These are phyloP conservation scores for Geranium brycei DNA, from an alignment of 345 rosid species.

Conservation along the genomic window DNA sequence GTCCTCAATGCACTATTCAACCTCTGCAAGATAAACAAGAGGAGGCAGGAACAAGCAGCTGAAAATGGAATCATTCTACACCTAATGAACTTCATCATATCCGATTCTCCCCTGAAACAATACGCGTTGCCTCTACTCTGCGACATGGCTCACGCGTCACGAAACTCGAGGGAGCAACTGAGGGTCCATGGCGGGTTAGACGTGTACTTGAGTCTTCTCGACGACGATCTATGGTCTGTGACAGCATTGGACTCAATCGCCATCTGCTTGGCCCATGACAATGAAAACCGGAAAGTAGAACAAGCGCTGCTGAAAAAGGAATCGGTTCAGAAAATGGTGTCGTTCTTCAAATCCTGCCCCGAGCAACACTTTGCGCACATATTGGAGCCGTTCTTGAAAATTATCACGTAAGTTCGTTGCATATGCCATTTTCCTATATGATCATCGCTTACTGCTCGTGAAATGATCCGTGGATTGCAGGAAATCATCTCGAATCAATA, in stretches of 20 bases:
- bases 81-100: conserved; percentile 71
- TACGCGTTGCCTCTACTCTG: conserved; percentile 84
- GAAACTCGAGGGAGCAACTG: conserved; percentile 90
- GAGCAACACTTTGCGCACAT: conserved; percentile 91
- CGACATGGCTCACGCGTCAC: conserved; percentile 99
- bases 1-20: conserved; percentile 92
- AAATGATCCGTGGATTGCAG: conserved; percentile 26
- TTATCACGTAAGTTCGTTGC: conserved; percentile 55
- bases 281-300: conserved; percentile 89
- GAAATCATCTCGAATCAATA: conserved; percentile 86
- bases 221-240: conserved; percentile 78
- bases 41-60: conserved; percentile 99
- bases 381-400: conserved; percentile 97
- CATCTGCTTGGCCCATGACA: conserved; percentile 94
- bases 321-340: conserved; percentile 73
- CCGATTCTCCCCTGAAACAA: conserved; percentile 68
- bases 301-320: conserved; percentile 84
- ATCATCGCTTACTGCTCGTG: background rate
- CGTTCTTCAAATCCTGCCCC: conserved; percentile 86
- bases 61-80: conserved; percentile 99
- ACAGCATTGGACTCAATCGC: conserved; percentile 93
- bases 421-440: background rate
- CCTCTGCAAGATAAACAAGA: conserved; percentile 96
- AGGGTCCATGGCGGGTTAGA: conserved; percentile 96
- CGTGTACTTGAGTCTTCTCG: conserved; percentile 81